Base-by-base conservation (phyloP, 2,329 filamentous ascomycete species). In the Leptodontidium sp. region DNA sequence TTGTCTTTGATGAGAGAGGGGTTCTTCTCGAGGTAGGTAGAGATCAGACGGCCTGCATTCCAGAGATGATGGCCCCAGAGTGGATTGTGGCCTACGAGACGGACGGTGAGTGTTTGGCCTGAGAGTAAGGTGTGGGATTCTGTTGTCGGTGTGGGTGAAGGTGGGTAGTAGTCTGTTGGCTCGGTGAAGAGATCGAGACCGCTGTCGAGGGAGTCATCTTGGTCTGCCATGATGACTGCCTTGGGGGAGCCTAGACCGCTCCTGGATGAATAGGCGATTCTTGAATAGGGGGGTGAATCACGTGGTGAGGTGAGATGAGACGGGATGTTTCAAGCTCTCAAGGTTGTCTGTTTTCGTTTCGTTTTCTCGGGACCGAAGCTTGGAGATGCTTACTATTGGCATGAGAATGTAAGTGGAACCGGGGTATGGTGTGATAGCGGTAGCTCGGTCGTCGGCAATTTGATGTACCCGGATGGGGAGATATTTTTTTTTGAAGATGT, bases 1-100 rank as follows among this genome's bases (percentile, higher is more conserved):
- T 88, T 90, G 72, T 81, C 85, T 15, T 81, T 77, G n/a, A 97
- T 85, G 4, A 93, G 84, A 9, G 80, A 76, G n/a, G 89, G 85
- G 72, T 89, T 84, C 52, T 87, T 82, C 80, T 97, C 93, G 68
- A 98, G 88, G 80, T 94, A 94, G 73, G 89, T 84, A 17, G 94
- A 88, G 61, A 95, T 86, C 49, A 93, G 88, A 71, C 92, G 91
- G 69, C 91, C 91, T 70, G 93, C 94, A 80, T 98, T 97, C 95
- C 95, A 98, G 38, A 98, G 86, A 72, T 92, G 87, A 80, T 98
- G 93, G 17, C 93, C 94, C 88, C 97, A 97, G 15, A 97, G 87
- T 29, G 94, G 93, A 83, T 92, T 95, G 80, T 93, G 90, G 69
- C 94, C 94, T 55, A 97, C 93, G 14, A 98, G 88, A 75, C 92